These are phyloP conservation scores for Zygosaccharomyces pseudobailii DNA, from an alignment of 1,139 yeast genomes.

Conservation along the genomic window DNA sequence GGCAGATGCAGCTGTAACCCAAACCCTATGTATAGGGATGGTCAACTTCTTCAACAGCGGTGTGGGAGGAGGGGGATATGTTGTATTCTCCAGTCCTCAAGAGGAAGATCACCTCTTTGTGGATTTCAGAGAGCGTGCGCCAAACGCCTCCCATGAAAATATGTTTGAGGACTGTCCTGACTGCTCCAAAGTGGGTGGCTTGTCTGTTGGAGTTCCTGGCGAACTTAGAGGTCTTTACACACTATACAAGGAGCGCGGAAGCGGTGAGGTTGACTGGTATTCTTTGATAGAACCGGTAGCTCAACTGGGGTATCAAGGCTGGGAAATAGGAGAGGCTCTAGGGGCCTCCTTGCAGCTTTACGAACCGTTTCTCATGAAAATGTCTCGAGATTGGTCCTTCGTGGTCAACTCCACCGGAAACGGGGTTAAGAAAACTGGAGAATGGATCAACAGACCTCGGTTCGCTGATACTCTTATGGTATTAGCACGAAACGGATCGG, in stretches of 20 bases:
- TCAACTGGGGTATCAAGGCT: slow-evolving; percentile 62
- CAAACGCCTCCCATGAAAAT: slow-evolving; percentile 51
- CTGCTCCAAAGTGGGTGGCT: slow-evolving; percentile 69
- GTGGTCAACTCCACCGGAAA: slow-evolving; percentile 37
- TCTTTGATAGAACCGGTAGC: slow-evolving; percentile 73
- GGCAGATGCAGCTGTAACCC: slow-evolving; percentile 89
- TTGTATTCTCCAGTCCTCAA: slow-evolving; percentile 46
- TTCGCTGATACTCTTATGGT: slow-evolving; percentile 62
- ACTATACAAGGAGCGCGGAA: slow-evolving; percentile 56
- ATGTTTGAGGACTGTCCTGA: slow-evolving; percentile 55
- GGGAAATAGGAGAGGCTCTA: slow-evolving; percentile 50
- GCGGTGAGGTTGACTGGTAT: slow-evolving; percentile 69
- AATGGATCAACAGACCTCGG: slow-evolving; percentile 51
- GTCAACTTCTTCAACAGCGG: slow-evolving; percentile 82
- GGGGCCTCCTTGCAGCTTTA: slow-evolving; percentile 40
- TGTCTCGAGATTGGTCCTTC: slow-evolving; percentile 51
- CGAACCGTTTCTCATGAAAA: slow-evolving; percentile 33
- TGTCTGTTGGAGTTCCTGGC: slow-evolving; percentile 85
- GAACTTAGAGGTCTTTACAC: slow-evolving; percentile 76
- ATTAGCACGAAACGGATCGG: slow-evolving; percentile 71
- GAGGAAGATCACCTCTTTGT: slow-evolving; percentile 48
- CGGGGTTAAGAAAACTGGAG: slow-evolving; percentile 48
- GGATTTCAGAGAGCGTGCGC: slow-evolving; percentile 90
- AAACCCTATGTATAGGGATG: slow-evolving; percentile 83
- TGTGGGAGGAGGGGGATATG: slow-evolving; percentile 88